These are phyloP conservation scores for Strobilomyces dryophilus DNA, from an alignment of 768 basidiomycete genomes.

Conservation along the genomic window DNA sequence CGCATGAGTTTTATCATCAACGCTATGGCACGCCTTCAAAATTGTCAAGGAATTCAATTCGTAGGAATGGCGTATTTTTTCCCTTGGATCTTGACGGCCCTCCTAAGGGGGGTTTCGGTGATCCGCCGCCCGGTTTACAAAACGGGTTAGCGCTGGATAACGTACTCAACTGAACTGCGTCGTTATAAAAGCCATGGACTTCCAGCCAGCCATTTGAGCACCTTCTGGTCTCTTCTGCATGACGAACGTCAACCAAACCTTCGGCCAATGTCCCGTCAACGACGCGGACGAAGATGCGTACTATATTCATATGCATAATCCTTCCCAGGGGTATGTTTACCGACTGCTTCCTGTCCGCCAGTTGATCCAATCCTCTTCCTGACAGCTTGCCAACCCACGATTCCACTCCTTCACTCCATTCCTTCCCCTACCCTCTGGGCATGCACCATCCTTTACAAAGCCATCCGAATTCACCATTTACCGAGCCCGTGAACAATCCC, in stretches of 20 bases:
- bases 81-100: background rate
- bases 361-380: background rate
- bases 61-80: background rate
- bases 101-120: too few relatives aligned
- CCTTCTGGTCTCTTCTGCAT: background rate
- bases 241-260: background rate
- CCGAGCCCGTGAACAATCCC: background rate
- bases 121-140: background rate
- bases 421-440: background rate
- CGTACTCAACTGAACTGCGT: background rate
- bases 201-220: background rate
- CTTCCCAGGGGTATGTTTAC: constrained; percentile 1
- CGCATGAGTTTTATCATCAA: too few relatives aligned
- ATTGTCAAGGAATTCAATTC: background rate
- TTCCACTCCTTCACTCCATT: background rate
- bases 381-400: background rate
- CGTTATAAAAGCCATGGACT: background rate
- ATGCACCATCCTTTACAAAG: background rate
- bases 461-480: background rate
- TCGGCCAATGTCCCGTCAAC: background rate
- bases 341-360: background rate
- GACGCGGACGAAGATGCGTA: background rate
- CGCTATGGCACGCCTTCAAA: background rate
- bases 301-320: background rate
- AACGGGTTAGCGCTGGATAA: too few relatives aligned